These are phyloP conservation scores for Chytriomyces confervae DNA, from an alignment of 192 early-diverging fungal species.

Conservation along the genomic window DNA sequence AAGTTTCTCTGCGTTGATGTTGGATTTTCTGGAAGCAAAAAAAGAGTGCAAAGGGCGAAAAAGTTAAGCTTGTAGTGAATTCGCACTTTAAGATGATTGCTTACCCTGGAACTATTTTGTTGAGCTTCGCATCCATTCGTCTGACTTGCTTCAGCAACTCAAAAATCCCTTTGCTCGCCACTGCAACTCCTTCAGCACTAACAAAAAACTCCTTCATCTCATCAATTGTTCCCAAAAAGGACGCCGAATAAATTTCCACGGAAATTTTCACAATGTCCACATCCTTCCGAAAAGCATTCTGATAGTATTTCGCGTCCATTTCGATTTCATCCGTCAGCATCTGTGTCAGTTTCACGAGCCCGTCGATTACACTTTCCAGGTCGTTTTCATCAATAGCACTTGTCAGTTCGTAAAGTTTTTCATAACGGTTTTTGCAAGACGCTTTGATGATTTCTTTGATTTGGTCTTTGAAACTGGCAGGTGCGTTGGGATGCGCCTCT, in stretches of 20 bases:
- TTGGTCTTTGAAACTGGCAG: conserved; percentile 51
- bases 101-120: conserved; percentile 53
- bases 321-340: conserved; percentile 62
- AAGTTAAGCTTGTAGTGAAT: neutral
- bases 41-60: neutral
- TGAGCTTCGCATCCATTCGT: conserved; percentile 53
- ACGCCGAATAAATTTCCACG: conserved; percentile 54
- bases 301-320: conserved; percentile 57
- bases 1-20: conserved; percentile 60
- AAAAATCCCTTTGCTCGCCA: conserved; percentile 52
- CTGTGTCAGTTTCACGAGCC: conserved; percentile 56
- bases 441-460: conserved; percentile 8
- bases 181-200: conserved; percentile 49
- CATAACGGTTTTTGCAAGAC: conserved; percentile 43
- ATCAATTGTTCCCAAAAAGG: conserved; percentile 56
- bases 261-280: conserved; percentile 58
- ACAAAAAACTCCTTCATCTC: conserved; percentile 43
- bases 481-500: conserved; percentile 51
- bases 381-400: conserved; percentile 58
- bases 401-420: conserved; percentile 54
- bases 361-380: conserved; percentile 55
- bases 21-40: conserved; percentile 39
- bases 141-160: conserved; percentile 50
- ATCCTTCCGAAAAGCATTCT: conserved; percentile 54
- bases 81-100: neutral